A percentile compares a stretch with the other conserved stretches of the same genome.
Evolutionary conservation across 2,329 filamentous ascomycete genomes (phyloP).

Genomic region (Fusarium stilboides): DNA sequence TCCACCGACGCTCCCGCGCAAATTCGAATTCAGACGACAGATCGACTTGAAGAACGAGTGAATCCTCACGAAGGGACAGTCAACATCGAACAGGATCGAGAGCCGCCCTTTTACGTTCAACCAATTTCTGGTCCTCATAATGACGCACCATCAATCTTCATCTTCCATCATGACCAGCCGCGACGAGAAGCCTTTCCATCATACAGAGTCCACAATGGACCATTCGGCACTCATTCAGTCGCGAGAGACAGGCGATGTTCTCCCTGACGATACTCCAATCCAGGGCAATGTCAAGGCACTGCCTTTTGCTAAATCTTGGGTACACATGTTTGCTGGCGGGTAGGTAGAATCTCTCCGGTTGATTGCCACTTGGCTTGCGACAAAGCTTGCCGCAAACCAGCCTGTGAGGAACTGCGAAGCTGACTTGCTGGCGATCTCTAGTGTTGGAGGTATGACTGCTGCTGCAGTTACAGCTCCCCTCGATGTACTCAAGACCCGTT

Average conservation of each 20-base stretch:
- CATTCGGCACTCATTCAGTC: constrained; percentile 68
- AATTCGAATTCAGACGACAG: constrained; percentile 9
- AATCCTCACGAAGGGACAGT: background rate
- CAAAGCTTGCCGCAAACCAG: constrained; percentile 1
- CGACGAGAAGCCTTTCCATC: constrained; percentile 53
- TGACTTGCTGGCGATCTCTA: constrained; percentile 56
- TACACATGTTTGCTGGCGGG: constrained; percentile 93
- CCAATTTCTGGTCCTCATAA: constrained; percentile 30
- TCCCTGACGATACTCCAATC: constrained; percentile 60
- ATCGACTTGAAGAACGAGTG: constrained; percentile 12
- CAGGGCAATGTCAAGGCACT: constrained; percentile 57
- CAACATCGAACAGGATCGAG: background rate
- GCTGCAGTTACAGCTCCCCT: constrained; percentile 94
- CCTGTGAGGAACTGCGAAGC: constrained; percentile 2
- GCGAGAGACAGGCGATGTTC: constrained; percentile 72
- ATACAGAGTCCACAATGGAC: constrained; percentile 52
- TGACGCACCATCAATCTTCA: constrained; percentile 53
- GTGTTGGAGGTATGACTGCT: constrained; percentile 90
- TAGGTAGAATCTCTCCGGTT: constrained; percentile 60
- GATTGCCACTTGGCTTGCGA: background rate
- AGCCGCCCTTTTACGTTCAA: background rate
- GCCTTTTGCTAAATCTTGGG: constrained; percentile 84
- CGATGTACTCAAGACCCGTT: constrained; percentile 91
- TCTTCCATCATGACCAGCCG: constrained; percentile 51
- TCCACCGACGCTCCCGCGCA: constrained; percentile 20